These are phyloP conservation scores for Penicillium cataractarum DNA, from an alignment of 495 filamentous ascomycete genomes.

Conservation along the genomic window DNA sequence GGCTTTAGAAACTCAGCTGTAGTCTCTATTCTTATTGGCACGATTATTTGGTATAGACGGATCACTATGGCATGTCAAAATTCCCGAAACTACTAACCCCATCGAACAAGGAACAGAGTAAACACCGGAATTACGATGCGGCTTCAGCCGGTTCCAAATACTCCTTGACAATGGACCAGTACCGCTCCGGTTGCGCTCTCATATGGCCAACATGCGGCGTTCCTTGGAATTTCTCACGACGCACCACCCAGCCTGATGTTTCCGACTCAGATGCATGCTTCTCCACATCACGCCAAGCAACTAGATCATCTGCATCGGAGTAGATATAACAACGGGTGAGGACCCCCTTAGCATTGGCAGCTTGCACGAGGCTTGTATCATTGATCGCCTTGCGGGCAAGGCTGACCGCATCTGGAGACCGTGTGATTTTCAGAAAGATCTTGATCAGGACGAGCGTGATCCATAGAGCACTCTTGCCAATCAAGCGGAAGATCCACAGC, in stretches of 20 bases:
- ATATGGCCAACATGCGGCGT: conserved; percentile 52
- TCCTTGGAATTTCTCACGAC: conserved; percentile 42
- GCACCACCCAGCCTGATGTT: conserved; percentile 38
- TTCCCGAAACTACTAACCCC: not conserved
- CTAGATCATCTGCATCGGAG: conserved; percentile 47
- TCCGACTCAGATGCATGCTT: conserved; percentile 44
- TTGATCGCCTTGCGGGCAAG: conserved; percentile 35
- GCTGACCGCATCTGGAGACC: conserved; percentile 31
- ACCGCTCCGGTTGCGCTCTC: conserved; percentile 44
- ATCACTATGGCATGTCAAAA: not conserved
- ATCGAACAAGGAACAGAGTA: not conserved
- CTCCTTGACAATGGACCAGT: conserved; percentile 45
- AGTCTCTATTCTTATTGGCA: not conserved
- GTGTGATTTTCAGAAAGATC: conserved; percentile 17
- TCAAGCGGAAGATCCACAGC: conserved; percentile 35
- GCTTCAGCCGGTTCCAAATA: conserved; percentile 22
- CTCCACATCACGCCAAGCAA: conserved; percentile 45
- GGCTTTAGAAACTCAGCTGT: not conserved
- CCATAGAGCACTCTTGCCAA: conserved; percentile 34
- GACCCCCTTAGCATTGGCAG: conserved; percentile 19
- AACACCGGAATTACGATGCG: not conserved
- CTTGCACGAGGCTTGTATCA: conserved; percentile 31
- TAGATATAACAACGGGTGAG: conserved; percentile 49
- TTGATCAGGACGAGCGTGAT: conserved; percentile 24
- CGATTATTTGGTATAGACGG: not conserved